Base-by-base conservation (phyloP, 495 filamentous ascomycete species). In the Podospora tetraspora region DNA sequence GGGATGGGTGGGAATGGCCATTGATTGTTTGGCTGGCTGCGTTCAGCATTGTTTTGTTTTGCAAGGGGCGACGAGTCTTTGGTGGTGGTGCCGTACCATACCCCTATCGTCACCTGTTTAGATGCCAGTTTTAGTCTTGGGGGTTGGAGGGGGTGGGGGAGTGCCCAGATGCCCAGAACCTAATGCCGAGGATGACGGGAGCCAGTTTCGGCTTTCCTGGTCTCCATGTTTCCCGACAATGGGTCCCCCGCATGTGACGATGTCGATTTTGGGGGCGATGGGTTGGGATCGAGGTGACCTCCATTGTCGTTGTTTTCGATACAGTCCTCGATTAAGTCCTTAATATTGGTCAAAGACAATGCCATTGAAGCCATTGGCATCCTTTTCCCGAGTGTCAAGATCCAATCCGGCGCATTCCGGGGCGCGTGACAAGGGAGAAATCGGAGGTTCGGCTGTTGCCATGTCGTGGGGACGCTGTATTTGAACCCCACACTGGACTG, bases 31-130 rank as follows among this genome's bases (percentile, higher is more conserved):
- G 30, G 30, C 30, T 11, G 30, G 30, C 30, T 32, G 37, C 64
- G 64, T 64, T 63, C 61, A 27, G 57, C 57, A 64, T 57, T 66
- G 64, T 70, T 52, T 52, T 52, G 43, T 52, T 34, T 52, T 19
- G 43, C 19, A 52, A 52, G 43, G 43, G 43, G 43, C 43, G 43
- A 52, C 43, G 43, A 52, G 43, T 52, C 16, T 52, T 52, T 8
- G 43, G 43, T 52, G 37, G 37, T 43, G 43, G 37, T n/a, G 43
- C 6, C 19, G 19, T 52, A 52, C 32, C 32, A 10, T 34, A 34
- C 43, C 43, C 43, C 43, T 52, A 52, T 52, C 19, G 43, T 52
- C 43, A n/a, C 43, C 43, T 52, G 43, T 52, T 52, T 52, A 52
- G 43, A 52, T 52, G n/a, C 19, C 19, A 52, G 43, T 52, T 19